Base-by-base conservation (phyloP, 2,329 filamentous ascomycete species). In the Amauroascus niger region DNA sequence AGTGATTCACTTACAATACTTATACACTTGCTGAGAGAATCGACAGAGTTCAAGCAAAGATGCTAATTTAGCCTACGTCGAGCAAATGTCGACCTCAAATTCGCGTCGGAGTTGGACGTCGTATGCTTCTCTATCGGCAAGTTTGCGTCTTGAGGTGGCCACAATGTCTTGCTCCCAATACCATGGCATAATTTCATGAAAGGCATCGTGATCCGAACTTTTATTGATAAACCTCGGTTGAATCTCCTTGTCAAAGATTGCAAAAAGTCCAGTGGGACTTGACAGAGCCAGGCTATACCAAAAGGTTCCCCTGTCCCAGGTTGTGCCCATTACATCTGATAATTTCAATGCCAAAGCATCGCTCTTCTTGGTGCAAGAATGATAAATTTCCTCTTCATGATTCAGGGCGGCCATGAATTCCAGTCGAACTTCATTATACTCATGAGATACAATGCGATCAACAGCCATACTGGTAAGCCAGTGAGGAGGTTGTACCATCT, bases 401-500 rank as follows among this genome's bases (percentile, higher is more conserved):
- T 56, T 53, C 28, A 63, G 60, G 28, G 53, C 32, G 28, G 57
- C 53, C 41, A 56, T 54, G 41, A 63, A 62, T 30, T 64, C 59
- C 45, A 48, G n/a, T 14, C 57, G 46, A 30, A 54, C 40, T 11
- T 40, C 47, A 26, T 57, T 46, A 50, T 57, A 63, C 39, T 40
- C 40, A 33, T 61, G 53, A 48, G 56, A 50, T 24, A 57, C 39
- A n/a, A 63, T 48, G 18, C 50, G 52, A 43, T 54, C 45, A 33
- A 57, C 37, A 24, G 11, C 14, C 24, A 55, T 37, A 58, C 53
- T 48, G 30, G 61, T 64, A 24, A 70, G 55, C 67, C 66, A 70
- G 57, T 63, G 57, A 2, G 67, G 67, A 20, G 62, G 59, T 14
- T 55, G 48, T n/a, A 60, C 39, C 59, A 67, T 65, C 52, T 70